Evolutionary conservation across 495 filamentous ascomycete genomes (phyloP).

Genomic region (Tricharina praecox): DNA sequence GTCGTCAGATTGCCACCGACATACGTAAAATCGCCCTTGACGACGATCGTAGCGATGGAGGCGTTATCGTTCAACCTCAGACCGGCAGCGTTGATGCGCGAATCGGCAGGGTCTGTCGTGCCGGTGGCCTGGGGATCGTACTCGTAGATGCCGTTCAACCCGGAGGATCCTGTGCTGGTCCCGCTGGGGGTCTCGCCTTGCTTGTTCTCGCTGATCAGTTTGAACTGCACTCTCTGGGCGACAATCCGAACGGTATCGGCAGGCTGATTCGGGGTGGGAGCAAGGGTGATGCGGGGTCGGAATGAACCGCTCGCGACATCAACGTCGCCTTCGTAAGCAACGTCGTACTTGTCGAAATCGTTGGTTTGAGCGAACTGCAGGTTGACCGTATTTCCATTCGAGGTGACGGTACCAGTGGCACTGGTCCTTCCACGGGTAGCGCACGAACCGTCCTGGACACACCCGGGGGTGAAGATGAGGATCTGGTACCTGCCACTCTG

Average conservation of each 20-base stretch:
- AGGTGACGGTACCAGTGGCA: conserved; percentile 45
- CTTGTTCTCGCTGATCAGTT: conserved; percentile 43
- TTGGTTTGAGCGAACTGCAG: conserved; percentile 70
- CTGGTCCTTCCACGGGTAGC: conserved; percentile 55
- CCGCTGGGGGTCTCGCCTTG: conserved; percentile 1
- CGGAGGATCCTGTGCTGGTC: conserved; percentile 1
- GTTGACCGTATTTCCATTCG: conserved; percentile 24
- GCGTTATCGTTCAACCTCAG: conserved; percentile 46
- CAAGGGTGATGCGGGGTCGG: conserved; percentile 63
- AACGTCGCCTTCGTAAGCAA: conserved; percentile 67
- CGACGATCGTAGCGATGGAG: conserved; percentile 44
- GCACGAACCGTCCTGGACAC: conserved; percentile 62
- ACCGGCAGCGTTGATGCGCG: conserved; percentile 57
- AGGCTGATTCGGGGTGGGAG: conserved; percentile 47
- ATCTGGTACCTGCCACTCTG: conserved; percentile 82
- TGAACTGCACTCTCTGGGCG: conserved; percentile 69
- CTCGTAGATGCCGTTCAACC: conserved; percentile 78
- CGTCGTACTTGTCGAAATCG: conserved; percentile 83
- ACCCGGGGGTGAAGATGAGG: conserved; percentile 80
- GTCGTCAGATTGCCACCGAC: conserved; percentile 75
- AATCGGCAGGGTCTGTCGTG: conserved; percentile 47
- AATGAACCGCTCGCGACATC: conserved; percentile 60
- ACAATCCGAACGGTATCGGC: conserved; percentile 53
- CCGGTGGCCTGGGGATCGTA: conserved; percentile 53
- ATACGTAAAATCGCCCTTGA: conserved; percentile 45